Evolutionary conservation across 352 stramenopile genomes (phyloP).

Genomic region (Pythium apleroticum): DNA sequence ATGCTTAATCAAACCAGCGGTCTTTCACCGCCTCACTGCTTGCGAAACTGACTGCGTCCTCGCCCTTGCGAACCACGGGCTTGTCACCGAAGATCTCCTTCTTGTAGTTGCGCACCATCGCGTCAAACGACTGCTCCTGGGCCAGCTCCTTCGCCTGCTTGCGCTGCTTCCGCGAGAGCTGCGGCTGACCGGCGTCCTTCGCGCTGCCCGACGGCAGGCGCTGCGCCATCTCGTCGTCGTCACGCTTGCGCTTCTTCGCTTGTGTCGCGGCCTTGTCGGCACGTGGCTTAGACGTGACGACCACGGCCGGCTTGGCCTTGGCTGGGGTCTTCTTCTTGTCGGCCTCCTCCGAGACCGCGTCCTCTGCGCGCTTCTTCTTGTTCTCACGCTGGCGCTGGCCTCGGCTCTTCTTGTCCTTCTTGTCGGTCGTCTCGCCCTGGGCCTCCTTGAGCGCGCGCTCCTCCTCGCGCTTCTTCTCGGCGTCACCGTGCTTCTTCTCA

Average conservation of each 20-base stretch:
- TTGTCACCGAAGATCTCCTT: constrained; percentile 77
- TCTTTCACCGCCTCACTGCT: constrained; percentile 28
- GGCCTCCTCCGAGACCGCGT: constrained; percentile 30
- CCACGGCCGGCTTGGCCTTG: constrained; percentile 26
- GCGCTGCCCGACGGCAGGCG: constrained; percentile 14
- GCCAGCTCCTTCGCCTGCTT: constrained; percentile 54
- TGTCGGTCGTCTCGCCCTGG: constrained; percentile 34
- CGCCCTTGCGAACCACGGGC: constrained; percentile 2
- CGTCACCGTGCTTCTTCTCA: constrained; percentile 70
- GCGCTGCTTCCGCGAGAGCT: constrained; percentile 65
- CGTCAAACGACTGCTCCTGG: constrained; percentile 76
- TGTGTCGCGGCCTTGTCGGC: constrained; percentile 28
- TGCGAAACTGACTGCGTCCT: not conserved
- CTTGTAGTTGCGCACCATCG: constrained; percentile 81
- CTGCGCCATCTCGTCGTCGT: constrained; percentile 16
- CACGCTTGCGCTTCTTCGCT: constrained; percentile 29
- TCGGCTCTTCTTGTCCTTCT: constrained; percentile 59
- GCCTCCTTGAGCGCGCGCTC: constrained; percentile 63
- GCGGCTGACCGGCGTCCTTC: constrained; percentile 11
- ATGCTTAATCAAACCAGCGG: constrained; percentile 70
- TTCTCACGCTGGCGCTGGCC: constrained; percentile 74
- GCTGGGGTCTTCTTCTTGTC: constrained; percentile 13
- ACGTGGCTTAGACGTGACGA: constrained; percentile 30
- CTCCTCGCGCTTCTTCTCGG: constrained; percentile 69
- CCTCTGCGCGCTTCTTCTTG: constrained; percentile 49